These are phyloP conservation scores for Dunaliella salina DNA, from an alignment of 163 green algal species.

Conservation along the genomic window DNA sequence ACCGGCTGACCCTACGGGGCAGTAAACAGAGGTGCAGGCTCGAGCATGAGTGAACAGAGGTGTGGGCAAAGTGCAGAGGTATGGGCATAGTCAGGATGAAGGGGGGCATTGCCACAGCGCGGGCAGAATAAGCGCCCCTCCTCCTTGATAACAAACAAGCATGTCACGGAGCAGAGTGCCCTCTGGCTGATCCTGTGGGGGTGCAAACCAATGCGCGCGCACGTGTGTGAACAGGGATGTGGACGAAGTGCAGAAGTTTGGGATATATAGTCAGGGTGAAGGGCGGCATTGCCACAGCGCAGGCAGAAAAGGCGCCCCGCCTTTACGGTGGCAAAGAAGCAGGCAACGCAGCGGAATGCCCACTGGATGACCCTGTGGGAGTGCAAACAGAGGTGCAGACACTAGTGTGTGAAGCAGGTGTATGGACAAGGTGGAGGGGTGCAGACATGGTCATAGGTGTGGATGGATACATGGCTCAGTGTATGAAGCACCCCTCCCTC, in stretches of 20 bases:
- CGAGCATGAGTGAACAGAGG: too few relatives aligned
- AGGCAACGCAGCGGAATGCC: constrained; percentile 57
- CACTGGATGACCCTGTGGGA: constrained; percentile 39
- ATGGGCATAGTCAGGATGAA: too few relatives aligned
- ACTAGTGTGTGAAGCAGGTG: too few relatives aligned
- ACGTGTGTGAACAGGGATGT: too few relatives aligned
- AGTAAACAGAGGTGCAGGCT: too few relatives aligned
- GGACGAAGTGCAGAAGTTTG: too few relatives aligned
- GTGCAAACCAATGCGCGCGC: too few relatives aligned
- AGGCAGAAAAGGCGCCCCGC: constrained; percentile 85
- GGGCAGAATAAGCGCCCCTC: constrained; percentile 85
- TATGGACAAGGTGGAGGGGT: too few relatives aligned
- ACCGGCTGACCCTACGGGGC: constrained; percentile 41
- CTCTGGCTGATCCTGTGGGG: constrained; percentile 43
- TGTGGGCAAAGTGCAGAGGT: too few relatives aligned
- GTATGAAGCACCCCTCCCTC: constrained; percentile 69
- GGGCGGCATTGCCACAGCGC: constrained; percentile 90
- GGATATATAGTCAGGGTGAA: too few relatives aligned
- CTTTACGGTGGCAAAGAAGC: constrained; percentile 65
- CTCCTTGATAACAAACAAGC: constrained; percentile 66
- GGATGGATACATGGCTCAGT: constrained; percentile 95
- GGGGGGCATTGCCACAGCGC: constrained; percentile 84
- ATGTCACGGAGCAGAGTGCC: constrained; percentile 58
- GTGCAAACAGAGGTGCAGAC: too few relatives aligned
- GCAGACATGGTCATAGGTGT: too few relatives aligned